phyloP scores from a whole-genome alignment of 2,329 filamentous ascomycete genomes.

The Aulographum hederae region DNA sequence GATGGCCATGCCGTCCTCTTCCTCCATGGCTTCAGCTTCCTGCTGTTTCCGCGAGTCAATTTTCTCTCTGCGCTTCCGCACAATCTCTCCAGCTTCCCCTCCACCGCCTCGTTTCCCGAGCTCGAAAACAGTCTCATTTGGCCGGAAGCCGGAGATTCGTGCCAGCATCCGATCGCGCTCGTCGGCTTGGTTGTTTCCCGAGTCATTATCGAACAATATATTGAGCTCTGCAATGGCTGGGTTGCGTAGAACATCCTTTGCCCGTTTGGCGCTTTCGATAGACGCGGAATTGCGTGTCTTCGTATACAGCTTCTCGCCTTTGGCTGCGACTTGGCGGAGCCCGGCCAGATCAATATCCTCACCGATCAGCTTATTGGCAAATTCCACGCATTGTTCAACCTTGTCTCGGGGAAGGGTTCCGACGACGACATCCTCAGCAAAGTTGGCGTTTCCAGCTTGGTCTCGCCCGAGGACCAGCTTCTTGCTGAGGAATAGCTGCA shows the following conservation, averaged over 20 bases:
- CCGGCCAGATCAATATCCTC: conserved; percentile 57
- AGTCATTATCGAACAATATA: conserved; percentile 52
- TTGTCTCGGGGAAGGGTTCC: conserved; percentile 56
- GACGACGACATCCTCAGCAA: conserved; percentile 66
- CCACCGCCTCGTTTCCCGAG: conserved; percentile 46
- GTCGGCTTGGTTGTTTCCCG: conserved; percentile 25
- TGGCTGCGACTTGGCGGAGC: conserved; percentile 56
- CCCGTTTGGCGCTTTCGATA: conserved; percentile 71
- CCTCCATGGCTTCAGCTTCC: conserved; percentile 11
- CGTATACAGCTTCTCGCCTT: conserved; percentile 86
- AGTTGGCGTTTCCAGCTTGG: conserved; percentile 42
- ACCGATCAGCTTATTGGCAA: conserved; percentile 59
- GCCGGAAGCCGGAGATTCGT: conserved; percentile 72
- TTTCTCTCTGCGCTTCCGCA: conserved; percentile 52
- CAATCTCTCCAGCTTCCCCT: conserved; percentile 53
- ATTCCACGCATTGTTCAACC: conserved; percentile 62
- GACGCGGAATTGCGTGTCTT: conserved; percentile 83
- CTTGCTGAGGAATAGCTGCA: conserved; percentile 87
- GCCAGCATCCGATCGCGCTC: conserved; percentile 74
- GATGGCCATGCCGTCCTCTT: conserved; percentile 11
- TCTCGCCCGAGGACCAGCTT: conserved; percentile 60
- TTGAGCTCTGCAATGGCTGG: conserved; percentile 60
- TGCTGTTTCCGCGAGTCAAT: conserved; percentile 40
- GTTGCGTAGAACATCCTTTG: conserved; percentile 56
- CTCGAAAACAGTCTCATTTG: conserved; percentile 92